Percentiles rank a stretch among this genome's conserved stretches.
Conservation (phyloP, 1,284 basidiomycete genomes). For the Puccinia hordei region DNA sequence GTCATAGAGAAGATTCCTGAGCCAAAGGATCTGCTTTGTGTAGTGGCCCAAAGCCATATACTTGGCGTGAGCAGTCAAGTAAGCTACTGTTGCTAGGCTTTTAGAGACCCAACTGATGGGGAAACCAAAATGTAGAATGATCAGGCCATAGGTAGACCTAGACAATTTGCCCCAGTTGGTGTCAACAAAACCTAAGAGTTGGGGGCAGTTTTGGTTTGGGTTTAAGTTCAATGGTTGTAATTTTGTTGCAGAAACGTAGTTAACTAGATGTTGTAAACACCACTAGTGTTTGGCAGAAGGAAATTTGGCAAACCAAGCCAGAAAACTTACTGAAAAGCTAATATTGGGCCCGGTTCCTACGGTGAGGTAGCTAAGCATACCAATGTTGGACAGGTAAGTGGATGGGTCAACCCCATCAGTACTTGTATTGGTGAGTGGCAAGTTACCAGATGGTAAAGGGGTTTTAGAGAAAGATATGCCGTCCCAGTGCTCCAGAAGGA, state of each 20-base stretch:
- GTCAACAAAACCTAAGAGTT: not conserved
- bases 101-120: not conserved
- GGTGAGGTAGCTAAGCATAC: not conserved
- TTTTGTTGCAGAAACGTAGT: not conserved
- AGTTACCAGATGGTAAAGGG: not conserved
- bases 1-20: not conserved
- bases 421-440: not conserved
- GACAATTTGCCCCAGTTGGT: too few relatives aligned
- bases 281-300: constrained; percentile 15
- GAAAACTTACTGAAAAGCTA: constrained; percentile 18
- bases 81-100: not conserved
- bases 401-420: not conserved
- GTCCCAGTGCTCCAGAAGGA: not conserved
- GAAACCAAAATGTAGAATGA: not conserved
- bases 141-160: not conserved
- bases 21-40: not conserved
- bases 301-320: not conserved
- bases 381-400: not conserved
- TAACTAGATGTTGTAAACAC: not conserved
- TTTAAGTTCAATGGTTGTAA: not conserved
- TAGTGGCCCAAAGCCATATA: not conserved
- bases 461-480: not conserved
- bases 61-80: not conserved
- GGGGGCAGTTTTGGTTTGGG: not conserved
- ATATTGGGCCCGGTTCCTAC: not conserved